phyloP scores from a whole-genome alignment of 2,329 filamentous ascomycete species.

The Penicillium psychrosexuale region DNA sequence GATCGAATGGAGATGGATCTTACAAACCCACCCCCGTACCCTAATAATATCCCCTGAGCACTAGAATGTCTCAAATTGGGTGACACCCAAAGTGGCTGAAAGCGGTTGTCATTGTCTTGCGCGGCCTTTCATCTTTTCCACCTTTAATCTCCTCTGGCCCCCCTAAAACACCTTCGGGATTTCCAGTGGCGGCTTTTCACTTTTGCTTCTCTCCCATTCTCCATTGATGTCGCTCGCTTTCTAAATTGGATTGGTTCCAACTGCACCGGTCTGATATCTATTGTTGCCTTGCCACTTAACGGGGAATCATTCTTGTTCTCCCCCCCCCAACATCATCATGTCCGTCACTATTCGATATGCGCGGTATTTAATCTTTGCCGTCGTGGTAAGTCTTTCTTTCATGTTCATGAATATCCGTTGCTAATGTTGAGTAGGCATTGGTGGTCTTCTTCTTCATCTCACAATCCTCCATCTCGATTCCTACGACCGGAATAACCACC shows the following conservation, averaged over 20 bases:
- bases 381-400: slow-evolving; percentile 64
- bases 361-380: slow-evolving; percentile 71
- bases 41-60: slow-evolving; percentile 8
- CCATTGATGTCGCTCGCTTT: slow-evolving; percentile 10
- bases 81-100: slow-evolving; percentile 22
- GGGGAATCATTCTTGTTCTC: slow-evolving; percentile 6
- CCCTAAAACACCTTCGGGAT: slow-evolving; percentile 7
- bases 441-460: slow-evolving; percentile 81
- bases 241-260: slow-evolving; percentile 1
- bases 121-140: slow-evolving; percentile 14
- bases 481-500: slow-evolving; percentile 22
- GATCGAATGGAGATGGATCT: not conserved
- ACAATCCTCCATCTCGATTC: slow-evolving; percentile 51
- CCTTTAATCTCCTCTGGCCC: slow-evolving; percentile 6
- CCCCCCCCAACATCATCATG: slow-evolving; percentile 17
- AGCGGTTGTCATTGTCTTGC: slow-evolving; percentile 24
- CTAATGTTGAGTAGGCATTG: slow-evolving; percentile 49
- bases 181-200: not conserved
- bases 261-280: slow-evolving; percentile 10
- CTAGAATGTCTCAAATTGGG: slow-evolving; percentile 14
- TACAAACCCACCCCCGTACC: not conserved
- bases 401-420: not conserved
- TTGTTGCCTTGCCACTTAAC: slow-evolving; percentile 8
- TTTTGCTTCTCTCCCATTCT: not conserved
- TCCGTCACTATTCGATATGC: slow-evolving; percentile 39